Conservation (phyloP, 345 rosid species). For the Theobroma cacao region DNA sequence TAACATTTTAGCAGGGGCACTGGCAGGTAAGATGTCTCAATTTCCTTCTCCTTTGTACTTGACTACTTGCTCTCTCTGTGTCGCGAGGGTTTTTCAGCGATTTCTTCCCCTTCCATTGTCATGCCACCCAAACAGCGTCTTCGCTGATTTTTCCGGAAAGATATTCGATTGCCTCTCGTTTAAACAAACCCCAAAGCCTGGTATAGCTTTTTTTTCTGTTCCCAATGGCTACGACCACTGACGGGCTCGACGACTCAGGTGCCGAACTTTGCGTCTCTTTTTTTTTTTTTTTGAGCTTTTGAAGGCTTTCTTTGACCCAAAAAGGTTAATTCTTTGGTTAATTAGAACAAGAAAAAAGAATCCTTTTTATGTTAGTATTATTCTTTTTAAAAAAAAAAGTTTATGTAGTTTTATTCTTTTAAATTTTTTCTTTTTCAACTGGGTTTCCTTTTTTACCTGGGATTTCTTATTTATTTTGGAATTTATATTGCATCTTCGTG, state of each 20-base stretch:
- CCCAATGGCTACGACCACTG: slow-evolving; percentile 4
- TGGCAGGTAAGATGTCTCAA: not conserved
- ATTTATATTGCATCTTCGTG: not conserved
- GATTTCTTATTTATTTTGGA: not conserved
- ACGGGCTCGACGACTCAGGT: not conserved
- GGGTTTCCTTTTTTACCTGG: not conserved
- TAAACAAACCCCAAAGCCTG: not conserved
- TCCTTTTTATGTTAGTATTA: no score
- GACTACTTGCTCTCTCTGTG: not conserved
- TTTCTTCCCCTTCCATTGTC: not conserved
- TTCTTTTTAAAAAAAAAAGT: no score
- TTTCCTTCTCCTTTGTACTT: not conserved
- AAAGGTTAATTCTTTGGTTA: not conserved
- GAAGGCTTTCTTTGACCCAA: not conserved
- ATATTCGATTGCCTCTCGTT: not conserved
- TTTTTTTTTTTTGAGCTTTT: not conserved
- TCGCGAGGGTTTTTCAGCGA: slow-evolving; percentile 7
- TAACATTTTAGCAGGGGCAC: no score
- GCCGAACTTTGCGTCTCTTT: no score
- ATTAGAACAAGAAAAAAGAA: not conserved
- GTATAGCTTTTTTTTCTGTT: not conserved
- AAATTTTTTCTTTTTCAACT: not conserved
- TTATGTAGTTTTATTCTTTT: not conserved
- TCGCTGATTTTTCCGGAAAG: not conserved
- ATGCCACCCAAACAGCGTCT: not conserved